These are phyloP conservation scores for Dactylis glomerata DNA, from an alignment of 176 grass and related monocot genomes.

Conservation along the genomic window DNA sequence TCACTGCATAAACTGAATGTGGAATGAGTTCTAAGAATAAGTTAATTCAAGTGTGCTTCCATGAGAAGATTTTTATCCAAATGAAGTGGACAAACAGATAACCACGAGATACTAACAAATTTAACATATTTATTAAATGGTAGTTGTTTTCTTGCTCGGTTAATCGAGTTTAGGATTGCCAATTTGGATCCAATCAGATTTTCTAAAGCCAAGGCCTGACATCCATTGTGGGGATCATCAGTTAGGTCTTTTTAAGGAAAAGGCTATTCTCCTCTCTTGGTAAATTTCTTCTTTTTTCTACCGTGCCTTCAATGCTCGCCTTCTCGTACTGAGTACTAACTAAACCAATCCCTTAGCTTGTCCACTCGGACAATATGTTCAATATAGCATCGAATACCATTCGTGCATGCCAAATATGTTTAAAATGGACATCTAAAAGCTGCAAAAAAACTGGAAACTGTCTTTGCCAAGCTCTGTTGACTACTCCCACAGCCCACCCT, in stretches of 20 bases:
- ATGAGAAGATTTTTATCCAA: neutral
- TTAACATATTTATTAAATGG: neutral
- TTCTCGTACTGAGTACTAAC: neutral
- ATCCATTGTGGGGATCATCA: too few species aligned
- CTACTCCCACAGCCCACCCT: neutral
- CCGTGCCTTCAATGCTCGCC: neutral
- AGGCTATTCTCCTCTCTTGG: too few species aligned
- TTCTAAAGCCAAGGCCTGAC: too few species aligned
- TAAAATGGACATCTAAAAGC: neutral
- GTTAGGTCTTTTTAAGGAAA: too few species aligned
- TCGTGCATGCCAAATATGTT: neutral
- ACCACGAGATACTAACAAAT: neutral
- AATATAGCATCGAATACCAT: neutral
- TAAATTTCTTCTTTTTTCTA: too few species aligned
- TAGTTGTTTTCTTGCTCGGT: too few species aligned
- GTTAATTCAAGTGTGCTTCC: slow-evolving; percentile 16
- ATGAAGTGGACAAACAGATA: neutral
- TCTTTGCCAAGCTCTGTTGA: neutral
- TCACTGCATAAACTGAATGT: slow-evolving; percentile 2
- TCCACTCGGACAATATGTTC: neutral
- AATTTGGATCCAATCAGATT: too few species aligned
- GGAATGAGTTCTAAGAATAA: slow-evolving; percentile 10
- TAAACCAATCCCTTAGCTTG: neutral
- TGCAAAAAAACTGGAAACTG: neutral
- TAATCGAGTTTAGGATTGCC: too few species aligned